Evolutionary conservation across 495 filamentous ascomycete genomes (phyloP), one percentile per base, ranked within the genome.

Genomic region (Penicillium riverlandense): DNA sequence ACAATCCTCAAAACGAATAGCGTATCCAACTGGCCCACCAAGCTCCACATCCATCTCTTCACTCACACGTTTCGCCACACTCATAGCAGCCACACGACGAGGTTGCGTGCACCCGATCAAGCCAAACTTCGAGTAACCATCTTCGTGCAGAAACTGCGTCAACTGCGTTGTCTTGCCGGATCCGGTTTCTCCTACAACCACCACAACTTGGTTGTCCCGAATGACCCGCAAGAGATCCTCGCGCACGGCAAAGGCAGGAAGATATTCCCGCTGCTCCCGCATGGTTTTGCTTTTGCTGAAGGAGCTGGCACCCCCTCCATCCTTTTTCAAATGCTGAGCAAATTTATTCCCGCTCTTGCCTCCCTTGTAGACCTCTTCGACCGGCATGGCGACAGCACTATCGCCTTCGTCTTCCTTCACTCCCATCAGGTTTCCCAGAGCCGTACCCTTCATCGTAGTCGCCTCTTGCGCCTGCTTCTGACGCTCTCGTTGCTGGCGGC

Each of bases 1-100:
- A 62, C 90, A 96, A 66, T 99, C 94, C 58, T 99, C 94, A 59
- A 99, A 99, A 28, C 94, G 90, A 61, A 99, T 99, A 2, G 94
- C 91, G 68, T 97, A 99, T 37, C 94, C 94, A 29, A 99, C 94
- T 1, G 80, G 69, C 34, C 81, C 82, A 15, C 94, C 94, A 11
- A 99, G 75, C 39, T 84, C 84, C n/a, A 95, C 88, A 53, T 95
- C 89, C 94, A 99, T 99, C 66, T 99, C 94, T 62, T 99, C 94
- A 49, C 88, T 89, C 16, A 99, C 94, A 69, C 94, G 88, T 63
- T 96, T 97, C 9, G 94, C 94, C 28, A 99, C 94, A 64, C 88
- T 95, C 94, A 99, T 99, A 2, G 94, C 91, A 32, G 91, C 91
- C 16, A 97, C 91, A 74, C 91, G 83, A 52, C 91, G 80, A 44